Evolutionary conservation across 345 rosid species (phyloP).

Genomic region (Viola odorata): DNA sequence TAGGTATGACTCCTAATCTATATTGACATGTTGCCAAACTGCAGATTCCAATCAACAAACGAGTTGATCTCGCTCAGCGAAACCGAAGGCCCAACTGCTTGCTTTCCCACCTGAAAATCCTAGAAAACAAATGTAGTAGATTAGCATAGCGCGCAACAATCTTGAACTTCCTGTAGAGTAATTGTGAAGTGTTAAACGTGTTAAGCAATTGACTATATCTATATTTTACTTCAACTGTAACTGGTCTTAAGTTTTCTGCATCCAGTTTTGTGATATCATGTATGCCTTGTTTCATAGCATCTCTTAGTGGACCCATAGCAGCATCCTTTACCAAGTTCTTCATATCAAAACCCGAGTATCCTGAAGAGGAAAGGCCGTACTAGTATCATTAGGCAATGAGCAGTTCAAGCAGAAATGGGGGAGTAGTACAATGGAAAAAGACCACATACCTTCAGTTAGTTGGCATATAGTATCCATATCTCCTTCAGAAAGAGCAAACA

Average conservation of each 20-base stretch:
- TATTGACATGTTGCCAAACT: slow-evolving; percentile 77
- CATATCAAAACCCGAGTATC: slow-evolving; percentile 98
- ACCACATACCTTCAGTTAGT: slow-evolving; percentile 56
- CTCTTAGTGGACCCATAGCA: slow-evolving; percentile 94
- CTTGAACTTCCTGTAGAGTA: neutral
- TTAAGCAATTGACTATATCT: too few species aligned
- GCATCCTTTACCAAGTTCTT: slow-evolving; percentile 96
- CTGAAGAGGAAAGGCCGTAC: slow-evolving; percentile 21
- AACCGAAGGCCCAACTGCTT: slow-evolving; percentile 91
- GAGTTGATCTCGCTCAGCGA: slow-evolving; percentile 64
- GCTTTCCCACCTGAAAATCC: slow-evolving; percentile 74
- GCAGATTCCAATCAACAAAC: slow-evolving; percentile 82
- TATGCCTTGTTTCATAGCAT: slow-evolving; percentile 78
- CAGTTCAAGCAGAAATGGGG: neutral
- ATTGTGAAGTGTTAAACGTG: neutral
- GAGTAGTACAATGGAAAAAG: neutral
- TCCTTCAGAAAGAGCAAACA: slow-evolving; percentile 65
- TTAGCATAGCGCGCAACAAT: neutral
- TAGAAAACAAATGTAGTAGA: slow-evolving; percentile 12
- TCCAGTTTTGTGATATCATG: slow-evolving; percentile 62
- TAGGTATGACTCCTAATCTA: too few species aligned
- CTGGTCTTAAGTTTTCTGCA: slow-evolving; percentile 78
- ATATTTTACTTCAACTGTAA: slow-evolving; percentile 56
- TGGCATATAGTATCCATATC: slow-evolving; percentile 70
- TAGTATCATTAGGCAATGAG: neutral